phyloP scores from a whole-genome alignment of 2,329 filamentous ascomycete species.

The Chrysosporium queenslandicum region DNA sequence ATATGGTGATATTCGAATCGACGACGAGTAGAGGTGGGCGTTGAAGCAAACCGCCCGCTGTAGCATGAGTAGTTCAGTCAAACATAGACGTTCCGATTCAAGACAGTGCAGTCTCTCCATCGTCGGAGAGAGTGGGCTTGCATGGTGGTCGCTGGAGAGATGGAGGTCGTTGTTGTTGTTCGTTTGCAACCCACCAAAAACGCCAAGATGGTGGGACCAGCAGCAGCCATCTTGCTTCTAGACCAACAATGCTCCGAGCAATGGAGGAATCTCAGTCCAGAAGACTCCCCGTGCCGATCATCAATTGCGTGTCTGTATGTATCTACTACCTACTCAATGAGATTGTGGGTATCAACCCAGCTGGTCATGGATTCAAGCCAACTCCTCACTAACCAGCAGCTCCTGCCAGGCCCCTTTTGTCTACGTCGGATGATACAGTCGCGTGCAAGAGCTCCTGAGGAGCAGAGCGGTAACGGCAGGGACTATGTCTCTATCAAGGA shows the following conservation, averaged over 20 bases:
- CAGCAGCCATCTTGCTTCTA: not conserved
- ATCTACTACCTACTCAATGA: too few species aligned
- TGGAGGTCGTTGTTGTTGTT: not conserved
- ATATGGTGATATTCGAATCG: not conserved
- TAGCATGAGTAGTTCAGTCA: not conserved
- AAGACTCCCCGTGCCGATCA: not conserved
- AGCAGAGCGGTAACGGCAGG: conserved; percentile 17
- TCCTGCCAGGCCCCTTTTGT: not conserved
- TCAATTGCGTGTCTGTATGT: not conserved
- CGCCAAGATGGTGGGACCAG: not conserved
- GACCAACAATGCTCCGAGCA: not conserved
- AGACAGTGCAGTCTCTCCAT: not conserved
- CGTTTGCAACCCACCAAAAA: not conserved
- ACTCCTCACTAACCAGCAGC: too few species aligned
- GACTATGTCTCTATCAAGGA: conserved; percentile 34
- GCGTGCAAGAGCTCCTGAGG: conserved; percentile 19
- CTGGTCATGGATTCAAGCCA: too few species aligned
- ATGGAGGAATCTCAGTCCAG: too few species aligned
- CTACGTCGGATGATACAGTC: not conserved
- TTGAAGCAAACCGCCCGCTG: conserved; percentile 1
- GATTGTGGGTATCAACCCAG: too few species aligned
- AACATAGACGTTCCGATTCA: not conserved
- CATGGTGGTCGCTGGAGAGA: not conserved
- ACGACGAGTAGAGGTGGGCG: not conserved
- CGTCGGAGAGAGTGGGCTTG: not conserved